Evolutionary conservation across 768 basidiomycete genomes (phyloP).

Genomic region (Lactarius evosmus): DNA sequence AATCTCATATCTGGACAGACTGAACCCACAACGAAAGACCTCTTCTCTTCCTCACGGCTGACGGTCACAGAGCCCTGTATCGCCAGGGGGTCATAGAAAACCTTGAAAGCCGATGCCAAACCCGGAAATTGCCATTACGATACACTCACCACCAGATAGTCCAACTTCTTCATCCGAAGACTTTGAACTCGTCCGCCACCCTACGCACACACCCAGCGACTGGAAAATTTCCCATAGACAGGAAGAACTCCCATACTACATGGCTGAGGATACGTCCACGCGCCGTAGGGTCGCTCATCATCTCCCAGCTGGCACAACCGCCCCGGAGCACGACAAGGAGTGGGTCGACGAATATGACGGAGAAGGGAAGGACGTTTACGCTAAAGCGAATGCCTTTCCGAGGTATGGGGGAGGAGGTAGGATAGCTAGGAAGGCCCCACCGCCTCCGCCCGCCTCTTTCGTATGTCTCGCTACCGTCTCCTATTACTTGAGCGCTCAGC

Average conservation of each 20-base stretch:
- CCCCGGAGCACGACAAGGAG: slow-evolving; percentile 31
- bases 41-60: neutral
- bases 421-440: slow-evolving; percentile 49
- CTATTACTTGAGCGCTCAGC: neutral
- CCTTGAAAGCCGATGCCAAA: slow-evolving; percentile 51
- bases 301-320: slow-evolving; percentile 31
- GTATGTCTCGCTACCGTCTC: slow-evolving; percentile 27
- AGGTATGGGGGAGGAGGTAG: slow-evolving; percentile 49
- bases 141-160: slow-evolving; percentile 55
- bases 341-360: slow-evolving; percentile 42
- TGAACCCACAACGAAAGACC: neutral
- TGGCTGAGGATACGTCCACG: slow-evolving; percentile 47
- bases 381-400: slow-evolving; percentile 40
- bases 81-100: slow-evolving; percentile 3
- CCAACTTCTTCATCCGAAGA: slow-evolving; percentile 56
- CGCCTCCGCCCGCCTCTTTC: slow-evolving; percentile 58
- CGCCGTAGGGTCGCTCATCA: slow-evolving; percentile 45
- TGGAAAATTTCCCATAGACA: slow-evolving; percentile 33
- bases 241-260: slow-evolving; percentile 50
- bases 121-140: slow-evolving; percentile 64
- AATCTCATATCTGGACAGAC: neutral
- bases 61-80: slow-evolving; percentile 9
- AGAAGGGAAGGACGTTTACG: slow-evolving; percentile 67
- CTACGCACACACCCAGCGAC: slow-evolving; percentile 37
- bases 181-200: slow-evolving; percentile 69